Conservation (phyloP, 768 basidiomycete species). For the Pisolithus marmoratus region DNA sequence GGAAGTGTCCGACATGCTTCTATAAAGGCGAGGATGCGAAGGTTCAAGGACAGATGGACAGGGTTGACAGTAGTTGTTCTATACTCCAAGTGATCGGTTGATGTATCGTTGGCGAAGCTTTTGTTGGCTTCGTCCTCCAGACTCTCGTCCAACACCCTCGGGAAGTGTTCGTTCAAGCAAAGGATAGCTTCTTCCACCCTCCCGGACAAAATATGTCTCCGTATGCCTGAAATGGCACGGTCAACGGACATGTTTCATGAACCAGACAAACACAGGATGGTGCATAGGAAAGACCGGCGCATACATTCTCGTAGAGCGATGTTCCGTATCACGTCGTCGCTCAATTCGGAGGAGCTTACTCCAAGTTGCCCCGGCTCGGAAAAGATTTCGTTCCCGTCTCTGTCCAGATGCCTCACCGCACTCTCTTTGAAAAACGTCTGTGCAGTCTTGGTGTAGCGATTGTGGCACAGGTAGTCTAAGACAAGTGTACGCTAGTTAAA, state of each 20-base stretch:
- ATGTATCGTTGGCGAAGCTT: slow-evolving; percentile 12
- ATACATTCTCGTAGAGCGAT: slow-evolving; percentile 53
- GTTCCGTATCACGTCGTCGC: slow-evolving; percentile 37
- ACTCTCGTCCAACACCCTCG: slow-evolving; percentile 49
- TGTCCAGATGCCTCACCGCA: slow-evolving; percentile 54
- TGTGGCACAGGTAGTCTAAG: slow-evolving; percentile 72
- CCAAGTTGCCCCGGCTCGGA: slow-evolving; percentile 17
- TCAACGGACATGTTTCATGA: not conserved
- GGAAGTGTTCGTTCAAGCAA: slow-evolving; percentile 68
- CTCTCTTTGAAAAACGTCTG: slow-evolving; percentile 62
- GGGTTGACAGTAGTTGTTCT: slow-evolving; percentile 62
- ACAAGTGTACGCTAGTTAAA: slow-evolving; percentile 55
- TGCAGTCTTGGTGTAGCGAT: slow-evolving; percentile 68
- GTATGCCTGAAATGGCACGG: slow-evolving; percentile 49
- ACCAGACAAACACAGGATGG: not conserved
- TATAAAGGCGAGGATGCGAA: slow-evolving; percentile 82
- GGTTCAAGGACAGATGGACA: slow-evolving; percentile 73
- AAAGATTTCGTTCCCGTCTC: slow-evolving; percentile 61
- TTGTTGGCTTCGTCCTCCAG: not conserved
- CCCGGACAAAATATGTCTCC: slow-evolving; percentile 64
- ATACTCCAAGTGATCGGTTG: slow-evolving; percentile 40
- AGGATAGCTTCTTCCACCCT: slow-evolving; percentile 65
- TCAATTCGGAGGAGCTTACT: slow-evolving; percentile 20
- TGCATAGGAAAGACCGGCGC: slow-evolving; percentile 12
- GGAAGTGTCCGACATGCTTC: slow-evolving; percentile 77